Evolutionary conservation across 2,329 filamentous ascomycete species (phyloP).

Genomic region (Helminthosporium solani): DNA sequence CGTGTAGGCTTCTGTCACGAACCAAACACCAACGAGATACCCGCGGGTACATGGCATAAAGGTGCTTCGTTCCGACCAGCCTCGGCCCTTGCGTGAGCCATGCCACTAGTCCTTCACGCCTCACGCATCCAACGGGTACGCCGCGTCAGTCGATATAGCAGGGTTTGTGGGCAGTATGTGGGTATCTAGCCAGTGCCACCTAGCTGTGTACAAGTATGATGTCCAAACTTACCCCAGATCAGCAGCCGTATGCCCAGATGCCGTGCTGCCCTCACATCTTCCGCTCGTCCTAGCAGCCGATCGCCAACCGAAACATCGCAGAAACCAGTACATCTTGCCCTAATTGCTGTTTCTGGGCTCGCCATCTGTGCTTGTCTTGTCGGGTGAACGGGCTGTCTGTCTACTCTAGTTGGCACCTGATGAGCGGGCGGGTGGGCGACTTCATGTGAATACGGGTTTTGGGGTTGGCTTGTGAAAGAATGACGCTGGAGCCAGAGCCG

Average conservation of each 20-base stretch:
- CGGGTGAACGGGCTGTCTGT: not conserved
- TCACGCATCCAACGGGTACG: too few relatives aligned
- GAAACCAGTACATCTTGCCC: not conserved
- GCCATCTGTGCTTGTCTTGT: too few relatives aligned
- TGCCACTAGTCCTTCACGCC: constrained; percentile 22
- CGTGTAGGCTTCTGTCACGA: constrained; percentile 1
- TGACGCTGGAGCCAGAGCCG: constrained; percentile 29
- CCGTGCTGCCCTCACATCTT: too few relatives aligned
- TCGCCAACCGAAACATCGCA: not conserved
- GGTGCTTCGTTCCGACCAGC: constrained; percentile 29
- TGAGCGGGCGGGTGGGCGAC: not conserved
- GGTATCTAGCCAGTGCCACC: too few relatives aligned
- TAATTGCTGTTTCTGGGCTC: too few relatives aligned
- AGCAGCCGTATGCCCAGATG: too few relatives aligned
- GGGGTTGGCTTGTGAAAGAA: constrained; percentile 34
- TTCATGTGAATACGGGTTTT: not conserved
- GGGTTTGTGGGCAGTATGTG: too few relatives aligned
- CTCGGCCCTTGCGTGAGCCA: constrained; percentile 38
- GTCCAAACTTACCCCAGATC: constrained; percentile 33
- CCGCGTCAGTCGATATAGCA: constrained; percentile 7
- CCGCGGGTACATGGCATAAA: constrained; percentile 38
- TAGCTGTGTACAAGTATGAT: too few relatives aligned
- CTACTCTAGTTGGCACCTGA: not conserved
- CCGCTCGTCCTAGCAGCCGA: not conserved
- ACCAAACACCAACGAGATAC: constrained; percentile 14